Evolutionary conservation across 1,284 basidiomycete genomes (phyloP).

Genomic region (Trametes pubescens): DNA sequence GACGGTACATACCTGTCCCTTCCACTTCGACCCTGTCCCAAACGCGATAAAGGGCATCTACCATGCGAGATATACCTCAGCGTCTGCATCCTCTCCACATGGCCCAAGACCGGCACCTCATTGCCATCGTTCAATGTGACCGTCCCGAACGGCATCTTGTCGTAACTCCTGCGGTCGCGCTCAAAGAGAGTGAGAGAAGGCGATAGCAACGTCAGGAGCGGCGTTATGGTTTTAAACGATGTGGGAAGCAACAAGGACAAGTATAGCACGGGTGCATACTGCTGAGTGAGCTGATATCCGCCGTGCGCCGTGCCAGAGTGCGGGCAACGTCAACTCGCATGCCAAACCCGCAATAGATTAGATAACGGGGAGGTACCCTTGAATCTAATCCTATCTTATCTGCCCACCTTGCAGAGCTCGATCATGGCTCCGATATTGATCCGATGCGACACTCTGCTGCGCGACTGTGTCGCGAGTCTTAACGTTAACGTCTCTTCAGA

Average conservation of each 20-base stretch:
- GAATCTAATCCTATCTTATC: slow-evolving; percentile 20
- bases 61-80: not conserved
- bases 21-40: slow-evolving; percentile 46
- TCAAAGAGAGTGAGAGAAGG: not conserved
- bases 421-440: too few relatives aligned
- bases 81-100: too few relatives aligned
- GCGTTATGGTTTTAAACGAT: not conserved
- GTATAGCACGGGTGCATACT: not conserved
- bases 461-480: too few relatives aligned
- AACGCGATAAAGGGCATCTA: slow-evolving; percentile 45
- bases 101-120: slow-evolving; percentile 29
- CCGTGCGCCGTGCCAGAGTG: not conserved
- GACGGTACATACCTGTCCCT: slow-evolving; percentile 38
- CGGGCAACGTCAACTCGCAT: not conserved
- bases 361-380: not conserved
- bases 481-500: too few relatives aligned
- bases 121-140: slow-evolving; percentile 44
- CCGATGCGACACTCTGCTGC: too few relatives aligned
- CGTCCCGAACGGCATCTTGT: slow-evolving; percentile 40
- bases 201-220: not conserved
- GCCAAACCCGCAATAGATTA: slow-evolving; percentile 13
- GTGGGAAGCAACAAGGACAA: not conserved
- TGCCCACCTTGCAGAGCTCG: too few relatives aligned
- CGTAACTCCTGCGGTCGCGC: not conserved
- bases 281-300: slow-evolving; percentile 13